phyloP scores from a whole-genome alignment of 1,284 basidiomycete species.

The Naganishia albida region DNA sequence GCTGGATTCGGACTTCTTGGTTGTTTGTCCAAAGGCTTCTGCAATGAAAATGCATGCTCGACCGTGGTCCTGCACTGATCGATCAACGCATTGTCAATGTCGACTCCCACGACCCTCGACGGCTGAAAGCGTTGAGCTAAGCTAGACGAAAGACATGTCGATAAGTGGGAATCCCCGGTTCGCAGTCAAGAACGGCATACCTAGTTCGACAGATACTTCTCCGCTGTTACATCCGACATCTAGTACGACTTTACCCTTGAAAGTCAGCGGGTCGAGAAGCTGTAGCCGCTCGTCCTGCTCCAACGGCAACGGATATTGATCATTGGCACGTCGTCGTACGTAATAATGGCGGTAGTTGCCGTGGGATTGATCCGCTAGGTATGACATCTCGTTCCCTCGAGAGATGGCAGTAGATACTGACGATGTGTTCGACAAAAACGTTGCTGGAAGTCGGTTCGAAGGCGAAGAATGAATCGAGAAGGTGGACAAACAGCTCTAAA shows the following conservation, averaged over 20 bases:
- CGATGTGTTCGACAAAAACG: no score
- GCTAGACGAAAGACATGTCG: conserved; percentile 4
- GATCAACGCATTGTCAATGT: conserved; percentile 31
- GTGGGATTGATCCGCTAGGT: conserved; percentile 26
- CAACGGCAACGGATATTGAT: conserved; percentile 20
- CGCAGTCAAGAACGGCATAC: conserved; percentile 9
- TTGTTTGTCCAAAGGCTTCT: conserved; percentile 8
- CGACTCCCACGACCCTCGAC: conserved; percentile 31
- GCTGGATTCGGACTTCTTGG: no score
- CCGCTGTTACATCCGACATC: conserved; percentile 36
- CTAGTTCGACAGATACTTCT: conserved; percentile 32
- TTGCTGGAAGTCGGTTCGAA: no score
- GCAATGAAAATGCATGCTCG: conserved; percentile 25
- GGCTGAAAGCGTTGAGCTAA: conserved; percentile 30
- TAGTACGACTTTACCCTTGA: conserved; percentile 21
- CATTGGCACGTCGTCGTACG: conserved; percentile 21
- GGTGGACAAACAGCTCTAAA: no score
- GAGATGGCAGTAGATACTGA: no score
- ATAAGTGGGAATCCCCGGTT: background rate
- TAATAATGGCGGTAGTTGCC: conserved; percentile 33
- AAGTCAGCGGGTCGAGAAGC: conserved; percentile 11
- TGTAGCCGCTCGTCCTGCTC: conserved; percentile 28
- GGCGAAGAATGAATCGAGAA: no score
- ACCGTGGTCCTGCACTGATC: conserved; percentile 28
- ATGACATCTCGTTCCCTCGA: conserved; percentile 10